Evolutionary conservation across 2,329 filamentous ascomycete genomes (phyloP), one percentile per base, ranked within the genome.

Genomic region (Cladosporium halotolerans): DNA sequence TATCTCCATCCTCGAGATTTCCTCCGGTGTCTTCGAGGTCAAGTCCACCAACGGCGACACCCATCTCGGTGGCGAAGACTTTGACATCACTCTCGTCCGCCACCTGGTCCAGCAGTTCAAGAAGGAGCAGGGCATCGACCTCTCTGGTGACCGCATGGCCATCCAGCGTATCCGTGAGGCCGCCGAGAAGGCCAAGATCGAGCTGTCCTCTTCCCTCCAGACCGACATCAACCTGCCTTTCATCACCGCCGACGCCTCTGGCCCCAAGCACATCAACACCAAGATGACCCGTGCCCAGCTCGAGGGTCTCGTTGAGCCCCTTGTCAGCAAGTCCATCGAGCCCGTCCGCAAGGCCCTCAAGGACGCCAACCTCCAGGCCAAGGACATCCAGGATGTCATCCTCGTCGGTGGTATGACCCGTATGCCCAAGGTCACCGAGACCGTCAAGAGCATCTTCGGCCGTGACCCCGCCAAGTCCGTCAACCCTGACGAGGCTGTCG

Each of bases 41-140:
- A 96, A 96, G 83, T 95, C 92, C 14, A 97, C 92, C 79, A 96
- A 96, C 75, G 92, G 92, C 84, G 92, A 97, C 73, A 97, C 92
- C 61, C 92, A 97, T 75, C 83, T 97, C 65, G 92, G 92, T 83
- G 92, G 92, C 78, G 92, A 97, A 74, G 92, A 97, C 75, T 97
- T 96, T 69, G 92, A 97, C 71, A 96, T 96, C 69, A 84, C 83
- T 68, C 85, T 97, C 55, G 92, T 96, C 69, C 90, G 90, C 70
- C 86, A 96, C 81, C 81, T 97, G 55, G 89, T 96, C 61, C 81
- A 89, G 73, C 85, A 95, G 70, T 97, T 96, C 83, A 96, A 96
- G 88, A 92, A 89, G 77, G 89, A 95, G 64, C 89, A 89, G 60
- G 86, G 88, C 60, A 87, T 96, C 62, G 92, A 97, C 72, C 83